Percentiles rank a stretch among this genome's conserved stretches.
phyloP scores from a whole-genome alignment of 2,329 filamentous ascomycete genomes.

The Ascochyta lentis region DNA sequence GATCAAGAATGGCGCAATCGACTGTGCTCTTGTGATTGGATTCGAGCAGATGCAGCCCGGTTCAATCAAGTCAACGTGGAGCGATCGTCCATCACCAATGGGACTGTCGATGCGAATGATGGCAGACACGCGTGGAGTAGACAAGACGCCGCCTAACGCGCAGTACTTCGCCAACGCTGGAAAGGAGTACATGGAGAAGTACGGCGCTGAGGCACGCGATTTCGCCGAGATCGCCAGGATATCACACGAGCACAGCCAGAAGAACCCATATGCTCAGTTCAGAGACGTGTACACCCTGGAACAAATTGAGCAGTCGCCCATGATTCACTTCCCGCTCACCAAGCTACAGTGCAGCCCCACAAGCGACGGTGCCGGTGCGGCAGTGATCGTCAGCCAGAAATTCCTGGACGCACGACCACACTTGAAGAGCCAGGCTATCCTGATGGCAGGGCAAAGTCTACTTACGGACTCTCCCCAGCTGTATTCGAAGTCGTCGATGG shows the following conservation, averaged over 20 bases:
- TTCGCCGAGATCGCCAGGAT: slow-evolving; percentile 92
- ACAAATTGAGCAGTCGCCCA: slow-evolving; percentile 75
- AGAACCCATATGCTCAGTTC: slow-evolving; percentile 96
- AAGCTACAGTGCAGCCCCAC: slow-evolving; percentile 97
- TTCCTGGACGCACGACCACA: slow-evolving; percentile 87
- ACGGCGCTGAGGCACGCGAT: slow-evolving; percentile 81
- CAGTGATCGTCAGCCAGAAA: slow-evolving; percentile 83
- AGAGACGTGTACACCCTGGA: slow-evolving; percentile 85
- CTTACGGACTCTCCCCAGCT: slow-evolving; percentile 81
- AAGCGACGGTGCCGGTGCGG: slow-evolving; percentile 87
- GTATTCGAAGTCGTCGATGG: slow-evolving; percentile 81
- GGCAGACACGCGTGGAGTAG: slow-evolving; percentile 77
- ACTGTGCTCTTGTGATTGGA: slow-evolving; percentile 88
- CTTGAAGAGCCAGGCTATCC: slow-evolving; percentile 77
- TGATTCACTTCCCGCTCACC: slow-evolving; percentile 84
- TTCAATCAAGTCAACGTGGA: slow-evolving; percentile 78
- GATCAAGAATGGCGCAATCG: slow-evolving; percentile 77
- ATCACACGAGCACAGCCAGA: slow-evolving; percentile 86
- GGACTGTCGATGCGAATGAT: slow-evolving; percentile 79
- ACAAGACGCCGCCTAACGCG: slow-evolving; percentile 80
- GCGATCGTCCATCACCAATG: slow-evolving; percentile 80
- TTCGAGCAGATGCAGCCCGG: slow-evolving; percentile 98
- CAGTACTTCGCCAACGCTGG: slow-evolving; percentile 97
- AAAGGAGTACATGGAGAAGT: slow-evolving; percentile 92
- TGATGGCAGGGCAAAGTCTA: slow-evolving; percentile 85